Percentiles rank a stretch among this genome's conserved stretches.
These are phyloP conservation scores for Dipteronia sinensis DNA, from an alignment of 345 rosid species.

Conservation along the genomic window DNA sequence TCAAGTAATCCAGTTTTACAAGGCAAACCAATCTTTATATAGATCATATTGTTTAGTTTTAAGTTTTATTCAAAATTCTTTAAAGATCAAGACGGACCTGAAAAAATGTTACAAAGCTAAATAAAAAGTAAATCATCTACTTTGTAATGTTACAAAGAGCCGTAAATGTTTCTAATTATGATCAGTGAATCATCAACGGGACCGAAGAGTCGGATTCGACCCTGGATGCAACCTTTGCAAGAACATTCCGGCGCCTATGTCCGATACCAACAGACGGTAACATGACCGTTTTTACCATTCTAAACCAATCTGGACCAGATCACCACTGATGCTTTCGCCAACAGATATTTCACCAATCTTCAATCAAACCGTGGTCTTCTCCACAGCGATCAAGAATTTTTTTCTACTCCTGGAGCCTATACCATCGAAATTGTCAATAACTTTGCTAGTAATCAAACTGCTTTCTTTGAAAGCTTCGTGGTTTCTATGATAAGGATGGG, in stretches of 20 bases:
- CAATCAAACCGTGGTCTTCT: conserved; percentile 46
- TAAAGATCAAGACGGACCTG: no score
- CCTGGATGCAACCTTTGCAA: conserved; percentile 42
- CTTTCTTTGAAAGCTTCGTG: conserved; percentile 58
- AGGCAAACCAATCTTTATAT: no score
- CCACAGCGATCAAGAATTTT: conserved; percentile 58
- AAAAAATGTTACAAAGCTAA: no score
- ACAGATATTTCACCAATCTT: conserved; percentile 52
- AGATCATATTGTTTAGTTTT: no score
- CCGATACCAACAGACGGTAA: background rate
- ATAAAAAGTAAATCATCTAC: no score
- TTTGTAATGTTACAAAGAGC: no score
- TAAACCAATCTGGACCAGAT: conserved; percentile 46
- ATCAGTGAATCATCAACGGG: no score
- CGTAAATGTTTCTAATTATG: no score
- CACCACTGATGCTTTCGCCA: conserved; percentile 54
- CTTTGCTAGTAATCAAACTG: conserved; percentile 43
- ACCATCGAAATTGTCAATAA: conserved; percentile 43
- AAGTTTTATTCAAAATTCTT: no score
- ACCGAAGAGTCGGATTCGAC: conserved; percentile 51
- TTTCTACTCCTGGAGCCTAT: conserved; percentile 53
- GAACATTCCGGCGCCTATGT: conserved; percentile 29
- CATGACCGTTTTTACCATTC: background rate
- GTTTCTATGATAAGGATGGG: conserved; percentile 71
- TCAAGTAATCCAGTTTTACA: no score